Conservation (phyloP, 441 rosid genomes). For the Pelargonium cotyledonis region DNA sequence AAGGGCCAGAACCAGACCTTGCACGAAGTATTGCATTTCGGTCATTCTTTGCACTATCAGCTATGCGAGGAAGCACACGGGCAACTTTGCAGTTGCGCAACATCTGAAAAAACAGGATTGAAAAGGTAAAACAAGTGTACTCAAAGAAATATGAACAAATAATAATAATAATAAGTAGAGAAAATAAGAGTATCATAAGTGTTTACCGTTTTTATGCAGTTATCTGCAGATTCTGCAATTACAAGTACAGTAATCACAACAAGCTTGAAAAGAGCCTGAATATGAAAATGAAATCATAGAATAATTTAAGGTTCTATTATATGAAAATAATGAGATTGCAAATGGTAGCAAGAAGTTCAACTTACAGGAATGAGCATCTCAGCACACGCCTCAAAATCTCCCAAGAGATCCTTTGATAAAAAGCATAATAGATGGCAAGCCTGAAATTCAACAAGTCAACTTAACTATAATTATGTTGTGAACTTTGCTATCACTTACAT, state of each 20-base stretch:
- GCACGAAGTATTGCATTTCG: constrained; percentile 89
- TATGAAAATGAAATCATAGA: constrained; percentile 27
- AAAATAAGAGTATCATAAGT: constrained; percentile 18
- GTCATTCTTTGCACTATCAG: constrained; percentile 89
- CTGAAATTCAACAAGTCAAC: constrained; percentile 32
- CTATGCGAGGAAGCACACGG: constrained; percentile 87
- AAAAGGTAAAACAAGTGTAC: constrained; percentile 3
- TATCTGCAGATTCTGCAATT: constrained; percentile 98
- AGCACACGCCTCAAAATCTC: constrained; percentile 92
- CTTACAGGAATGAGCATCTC: constrained; percentile 89
- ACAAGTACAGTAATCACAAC: constrained; percentile 99
- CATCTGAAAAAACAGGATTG: constrained; percentile 48
- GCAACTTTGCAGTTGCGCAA: constrained; percentile 88
- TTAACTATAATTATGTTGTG: constrained; percentile 10
- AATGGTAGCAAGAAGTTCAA: constrained; percentile 17
- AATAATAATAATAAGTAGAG: background rate
- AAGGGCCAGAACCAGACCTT: constrained; percentile 42
- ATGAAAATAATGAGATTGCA: constrained; percentile 14
- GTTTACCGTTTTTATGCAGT: constrained; percentile 90
- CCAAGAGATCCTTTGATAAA: constrained; percentile 89
- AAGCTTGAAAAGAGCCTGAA: constrained; percentile 99
- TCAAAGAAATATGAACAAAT: constrained; percentile 9
- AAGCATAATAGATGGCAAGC: constrained; percentile 90
- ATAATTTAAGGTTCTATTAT: constrained; percentile 21
- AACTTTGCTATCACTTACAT: background rate